These are phyloP conservation scores for Hanseniaspora vineae DNA, from an alignment of 805 yeast genomes.

Conservation along the genomic window DNA sequence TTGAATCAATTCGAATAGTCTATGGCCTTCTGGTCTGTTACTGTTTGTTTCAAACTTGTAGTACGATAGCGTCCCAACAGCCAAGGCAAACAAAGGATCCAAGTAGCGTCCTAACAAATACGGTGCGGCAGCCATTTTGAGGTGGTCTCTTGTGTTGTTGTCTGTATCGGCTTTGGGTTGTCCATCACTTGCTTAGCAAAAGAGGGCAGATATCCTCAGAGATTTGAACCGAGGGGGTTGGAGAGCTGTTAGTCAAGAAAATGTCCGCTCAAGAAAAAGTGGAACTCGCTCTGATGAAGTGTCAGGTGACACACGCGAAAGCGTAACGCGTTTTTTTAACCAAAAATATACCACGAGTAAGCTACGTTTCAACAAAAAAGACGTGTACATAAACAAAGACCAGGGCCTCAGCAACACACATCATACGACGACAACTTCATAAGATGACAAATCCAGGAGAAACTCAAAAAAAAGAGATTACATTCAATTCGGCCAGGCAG, in stretches of 20 bases:
- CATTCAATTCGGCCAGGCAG: background rate
- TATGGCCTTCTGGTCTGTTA: constrained; percentile 46
- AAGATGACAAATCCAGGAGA: no score
- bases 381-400: no score
- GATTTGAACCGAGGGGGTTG: background rate
- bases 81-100: constrained; percentile 55
- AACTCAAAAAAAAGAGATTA: background rate
- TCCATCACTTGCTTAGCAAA: background rate
- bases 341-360: no score
- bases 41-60: constrained; percentile 48
- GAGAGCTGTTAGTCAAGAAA: no score
- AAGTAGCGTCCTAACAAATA: constrained; percentile 19
- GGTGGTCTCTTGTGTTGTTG: background rate
- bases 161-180: background rate
- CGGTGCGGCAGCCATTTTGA: constrained; percentile 7
- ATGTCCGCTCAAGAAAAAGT: background rate
- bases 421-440: no score
- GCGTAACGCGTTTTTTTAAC: no score
- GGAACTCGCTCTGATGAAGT: background rate
- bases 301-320: background rate
- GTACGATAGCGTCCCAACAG: constrained; percentile 51
- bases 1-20: constrained; percentile 37
- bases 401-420: no score
- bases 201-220: background rate
- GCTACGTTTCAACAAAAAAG: no score